Evolutionary conservation across 495 filamentous ascomycete species (phyloP).

Genomic region (Neurospora sp.): DNA sequence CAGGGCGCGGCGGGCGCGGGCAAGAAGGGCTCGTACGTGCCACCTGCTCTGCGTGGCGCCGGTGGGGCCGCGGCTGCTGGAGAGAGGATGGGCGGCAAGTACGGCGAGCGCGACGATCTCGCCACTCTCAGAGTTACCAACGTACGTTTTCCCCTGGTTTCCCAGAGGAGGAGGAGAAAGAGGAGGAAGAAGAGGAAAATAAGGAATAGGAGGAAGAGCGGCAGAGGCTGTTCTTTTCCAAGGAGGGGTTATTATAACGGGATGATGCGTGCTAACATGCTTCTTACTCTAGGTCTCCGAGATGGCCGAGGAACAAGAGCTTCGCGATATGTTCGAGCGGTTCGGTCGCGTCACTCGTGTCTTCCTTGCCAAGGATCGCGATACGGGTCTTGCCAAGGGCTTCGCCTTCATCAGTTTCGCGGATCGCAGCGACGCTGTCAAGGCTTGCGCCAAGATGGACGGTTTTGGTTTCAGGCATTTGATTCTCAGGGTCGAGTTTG

Average conservation of each 20-base stretch:
- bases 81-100: conserved; percentile 87
- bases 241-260: not conserved
- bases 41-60: conserved; percentile 78
- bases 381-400: conserved; percentile 89
- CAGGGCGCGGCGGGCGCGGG: conserved; percentile 51
- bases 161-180: not conserved
- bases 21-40: conserved; percentile 75
- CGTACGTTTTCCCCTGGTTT: conserved; percentile 45
- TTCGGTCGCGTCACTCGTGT: conserved; percentile 95
- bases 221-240: not conserved
- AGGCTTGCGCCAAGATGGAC: conserved; percentile 95
- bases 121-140: conserved; percentile 96
- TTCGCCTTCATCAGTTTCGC: conserved; percentile 97
- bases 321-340: conserved; percentile 94
- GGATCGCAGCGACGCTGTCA: conserved; percentile 77
- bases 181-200: not conserved
- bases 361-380: conserved; percentile 93
- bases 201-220: not conserved
- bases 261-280: conserved; percentile 6
- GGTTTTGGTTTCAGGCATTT: conserved; percentile 89
- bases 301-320: conserved; percentile 88
- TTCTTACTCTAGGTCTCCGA: conserved; percentile 65
- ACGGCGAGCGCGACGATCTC: conserved; percentile 84
- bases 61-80: conserved; percentile 50
- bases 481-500: conserved; percentile 85